Base-by-base conservation (phyloP, 768 basidiomycete genomes). In the Chiua virens region DNA sequence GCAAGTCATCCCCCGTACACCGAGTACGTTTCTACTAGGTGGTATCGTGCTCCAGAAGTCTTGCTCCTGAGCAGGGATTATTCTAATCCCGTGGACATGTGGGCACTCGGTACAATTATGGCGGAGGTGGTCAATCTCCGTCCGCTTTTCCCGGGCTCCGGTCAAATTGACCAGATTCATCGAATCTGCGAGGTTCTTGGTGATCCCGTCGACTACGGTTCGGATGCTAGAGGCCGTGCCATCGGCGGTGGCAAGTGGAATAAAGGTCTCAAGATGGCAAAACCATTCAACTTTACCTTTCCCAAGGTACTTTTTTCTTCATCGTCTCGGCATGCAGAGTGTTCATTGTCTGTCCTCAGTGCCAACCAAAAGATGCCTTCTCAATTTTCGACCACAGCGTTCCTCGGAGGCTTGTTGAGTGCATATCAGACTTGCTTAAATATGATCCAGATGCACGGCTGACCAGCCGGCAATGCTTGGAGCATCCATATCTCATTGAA, bases 11-110 rank as follows among this genome's bases (percentile, higher is more conserved):
- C 97, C 1, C 97, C 97, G 0, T 99, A 98, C 67, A 98, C 97
- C 23, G 97, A 98, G 74, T 98, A 99, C 65, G 97, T 99, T 35
- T 90, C 94, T 20, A 99, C 97, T n/a, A 80, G 97, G 36, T 99
- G 97, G 97, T 99, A 99, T 71, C 90, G 97, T 51, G 97, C 97
- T 0, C 97, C 97, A 15, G 97, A 99, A 69, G 94, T 99, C 17
- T 77, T 99, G 27, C 79, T 99, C 36, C 79, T 92, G 53, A 92
- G 91, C 62, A 81, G 85, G 50, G 89, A 98, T 68, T 99, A 99
- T 65, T 95, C 92, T 10, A 90, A 89, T 63, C 94, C 97, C 5
- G 96, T 99, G 22, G 97, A 99, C 63, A 93, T 98, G 90, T 99
- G 97, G 97, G 97, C 97, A 4, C 75, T 99, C 47, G 97, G 97